These are phyloP conservation scores for Ogataea paraovalis DNA, from an alignment of 805 yeast genomes.

Conservation along the genomic window DNA sequence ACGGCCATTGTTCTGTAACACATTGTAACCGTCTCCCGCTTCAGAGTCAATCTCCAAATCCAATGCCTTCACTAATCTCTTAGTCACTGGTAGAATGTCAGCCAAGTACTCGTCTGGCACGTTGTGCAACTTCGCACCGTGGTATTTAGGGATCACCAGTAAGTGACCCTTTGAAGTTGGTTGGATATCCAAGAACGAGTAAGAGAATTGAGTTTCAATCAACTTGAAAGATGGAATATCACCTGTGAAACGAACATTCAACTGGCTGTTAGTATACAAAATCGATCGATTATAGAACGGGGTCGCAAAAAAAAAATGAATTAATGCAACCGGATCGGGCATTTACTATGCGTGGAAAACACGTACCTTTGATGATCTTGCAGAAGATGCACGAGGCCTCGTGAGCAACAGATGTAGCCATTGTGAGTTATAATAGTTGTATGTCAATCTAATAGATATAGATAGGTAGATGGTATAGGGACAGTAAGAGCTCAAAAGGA, in stretches of 20 bases:
- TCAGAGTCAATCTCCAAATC: constrained; percentile 61
- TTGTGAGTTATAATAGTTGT: not conserved
- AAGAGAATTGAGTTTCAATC: constrained; percentile 76
- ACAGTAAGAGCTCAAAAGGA: not conserved
- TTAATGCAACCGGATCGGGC: too few relatives aligned
- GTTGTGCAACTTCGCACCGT: constrained; percentile 89
- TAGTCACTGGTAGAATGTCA: constrained; percentile 84
- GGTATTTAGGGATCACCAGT: constrained; percentile 85
- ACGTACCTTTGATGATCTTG: constrained; percentile 80
- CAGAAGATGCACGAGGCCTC: constrained; percentile 83
- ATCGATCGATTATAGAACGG: too few relatives aligned
- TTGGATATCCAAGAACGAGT: constrained; percentile 88
- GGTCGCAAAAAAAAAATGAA: too few relatives aligned
- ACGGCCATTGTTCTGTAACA: constrained; percentile 89
- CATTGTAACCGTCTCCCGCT: constrained; percentile 74
- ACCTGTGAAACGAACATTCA: constrained; percentile 39
- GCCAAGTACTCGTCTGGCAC: constrained; percentile 87
- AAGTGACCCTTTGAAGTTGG: constrained; percentile 91
- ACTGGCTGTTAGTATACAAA: not conserved
- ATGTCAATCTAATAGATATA: not conserved
- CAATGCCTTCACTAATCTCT: constrained; percentile 74
- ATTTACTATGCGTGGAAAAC: not conserved
- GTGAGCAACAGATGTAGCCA: constrained; percentile 20
- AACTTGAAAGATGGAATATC: constrained; percentile 93
- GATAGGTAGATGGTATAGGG: not conserved